Conservation (phyloP, 225 moss, liverwort and hornwort species). For the Neckera pumila region DNA sequence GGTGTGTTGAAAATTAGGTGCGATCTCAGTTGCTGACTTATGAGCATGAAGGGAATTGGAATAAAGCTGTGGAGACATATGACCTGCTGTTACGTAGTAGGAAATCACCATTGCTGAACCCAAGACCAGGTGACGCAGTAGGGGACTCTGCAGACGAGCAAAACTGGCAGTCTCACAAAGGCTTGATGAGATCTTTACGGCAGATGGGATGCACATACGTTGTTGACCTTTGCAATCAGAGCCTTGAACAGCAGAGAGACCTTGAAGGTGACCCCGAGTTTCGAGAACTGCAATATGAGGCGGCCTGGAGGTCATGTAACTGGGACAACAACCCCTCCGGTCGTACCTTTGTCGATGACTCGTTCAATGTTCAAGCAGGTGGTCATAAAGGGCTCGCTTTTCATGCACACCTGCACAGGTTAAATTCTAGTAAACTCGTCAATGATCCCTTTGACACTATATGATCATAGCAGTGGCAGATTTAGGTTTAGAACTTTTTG, state of each 20-base stretch:
- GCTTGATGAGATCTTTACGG: conserved; percentile 82
- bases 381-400: conserved; percentile 34
- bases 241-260: conserved; percentile 53
- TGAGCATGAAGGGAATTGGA: conserved; percentile 99
- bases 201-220: conserved; percentile 87
- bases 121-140: not conserved
- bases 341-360: conserved; percentile 15
- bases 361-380: not conserved
- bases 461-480: not conserved
- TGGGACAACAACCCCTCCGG: conserved; percentile 56
- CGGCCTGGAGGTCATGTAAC: conserved; percentile 83
- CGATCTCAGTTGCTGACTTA: conserved; percentile 73
- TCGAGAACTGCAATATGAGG: conserved; percentile 76
- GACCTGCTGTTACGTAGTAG: conserved; percentile 68
- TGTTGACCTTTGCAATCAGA: conserved; percentile 57
- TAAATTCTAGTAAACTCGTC: not conserved
- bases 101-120: conserved; percentile 17
- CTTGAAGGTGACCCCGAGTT: conserved; percentile 64
- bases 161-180: conserved; percentile 75
- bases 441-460: not conserved
- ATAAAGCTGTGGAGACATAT: conserved; percentile 88
- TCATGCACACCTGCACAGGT: conserved; percentile 84
- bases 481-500: not conserved
- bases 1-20: conserved; percentile 34
- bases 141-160: conserved; percentile 24